A percentile compares a stretch with the other conserved stretches of the same genome.
Evolutionary conservation across 306 rosid species (phyloP).

Genomic region (Trifolium repens): DNA sequence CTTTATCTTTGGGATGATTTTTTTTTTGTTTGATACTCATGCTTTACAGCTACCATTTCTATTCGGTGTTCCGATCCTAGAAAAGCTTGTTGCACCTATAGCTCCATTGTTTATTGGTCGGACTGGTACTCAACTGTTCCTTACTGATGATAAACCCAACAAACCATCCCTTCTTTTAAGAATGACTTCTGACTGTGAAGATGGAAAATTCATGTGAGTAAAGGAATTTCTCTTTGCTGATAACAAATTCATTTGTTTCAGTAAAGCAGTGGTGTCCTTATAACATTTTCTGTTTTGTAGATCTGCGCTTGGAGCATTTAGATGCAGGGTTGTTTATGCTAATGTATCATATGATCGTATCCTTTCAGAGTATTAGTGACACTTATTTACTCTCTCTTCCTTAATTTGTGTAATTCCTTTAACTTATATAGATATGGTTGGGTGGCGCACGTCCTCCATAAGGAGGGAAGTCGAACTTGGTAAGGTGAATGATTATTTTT

Average conservation of each 20-base stretch:
- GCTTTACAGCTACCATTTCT: constrained; percentile 85
- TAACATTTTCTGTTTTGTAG: constrained; percentile 57
- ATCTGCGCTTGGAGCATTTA: constrained; percentile 83
- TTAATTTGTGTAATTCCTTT: constrained; percentile 46
- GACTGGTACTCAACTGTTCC: constrained; percentile 92
- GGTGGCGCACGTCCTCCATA: constrained; percentile 98
- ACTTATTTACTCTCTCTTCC: constrained; percentile 32
- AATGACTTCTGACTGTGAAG: constrained; percentile 91
- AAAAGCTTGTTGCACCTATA: constrained; percentile 79
- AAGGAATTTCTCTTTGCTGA: constrained; percentile 19
- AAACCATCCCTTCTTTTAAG: constrained; percentile 86
- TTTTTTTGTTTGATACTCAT: constrained; percentile 23
- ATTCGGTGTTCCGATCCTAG: constrained; percentile 78
- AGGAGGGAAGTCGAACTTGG: constrained; percentile 80
- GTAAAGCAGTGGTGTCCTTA: constrained; percentile 23
- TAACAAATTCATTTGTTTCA: neutral
- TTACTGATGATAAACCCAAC: constrained; percentile 84
- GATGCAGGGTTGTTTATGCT: constrained; percentile 72
- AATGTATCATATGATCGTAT: constrained; percentile 98
- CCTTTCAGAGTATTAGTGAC: constrained; percentile 44
- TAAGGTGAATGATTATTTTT: constrained; percentile 62
- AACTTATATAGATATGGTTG: constrained; percentile 85
- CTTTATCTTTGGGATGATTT: neutral
- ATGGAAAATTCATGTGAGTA: constrained; percentile 85
- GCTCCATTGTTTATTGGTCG: constrained; percentile 85